These are phyloP conservation scores for Ophiostoma sp. DNA, from an alignment of 2,329 filamentous ascomycete genomes.

Conservation along the genomic window DNA sequence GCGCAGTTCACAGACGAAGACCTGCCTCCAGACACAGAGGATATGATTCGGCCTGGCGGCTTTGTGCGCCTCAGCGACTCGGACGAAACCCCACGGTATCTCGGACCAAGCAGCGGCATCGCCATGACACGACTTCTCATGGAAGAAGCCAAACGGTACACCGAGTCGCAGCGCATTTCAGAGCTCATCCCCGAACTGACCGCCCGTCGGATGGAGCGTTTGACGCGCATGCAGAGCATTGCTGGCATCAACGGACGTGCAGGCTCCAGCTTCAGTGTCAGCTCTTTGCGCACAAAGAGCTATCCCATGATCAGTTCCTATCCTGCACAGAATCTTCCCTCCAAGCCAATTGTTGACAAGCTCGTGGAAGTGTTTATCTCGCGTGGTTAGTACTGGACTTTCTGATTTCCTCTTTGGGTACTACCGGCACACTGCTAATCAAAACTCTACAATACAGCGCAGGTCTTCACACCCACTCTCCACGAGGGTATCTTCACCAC, in stretches of 20 bases:
- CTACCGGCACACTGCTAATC: neutral
- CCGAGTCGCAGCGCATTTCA: slow-evolving; percentile 82
- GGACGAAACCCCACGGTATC: slow-evolving; percentile 79
- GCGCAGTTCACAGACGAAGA: slow-evolving; percentile 73
- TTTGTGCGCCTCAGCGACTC: slow-evolving; percentile 78
- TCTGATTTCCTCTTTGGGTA: neutral
- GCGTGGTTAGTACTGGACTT: slow-evolving; percentile 54
- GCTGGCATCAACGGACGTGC: slow-evolving; percentile 48
- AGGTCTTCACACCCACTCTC: slow-evolving; percentile 79
- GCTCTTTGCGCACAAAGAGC: slow-evolving; percentile 67
- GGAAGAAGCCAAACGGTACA: slow-evolving; percentile 92
- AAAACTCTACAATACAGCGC: slow-evolving; percentile 49
- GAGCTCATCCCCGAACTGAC: slow-evolving; percentile 77
- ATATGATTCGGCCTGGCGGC: slow-evolving; percentile 80
- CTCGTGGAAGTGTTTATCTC: slow-evolving; percentile 80
- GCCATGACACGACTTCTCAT: slow-evolving; percentile 92
- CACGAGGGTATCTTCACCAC: slow-evolving; percentile 74
- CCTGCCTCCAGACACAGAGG: slow-evolving; percentile 66
- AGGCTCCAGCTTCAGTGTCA: slow-evolving; percentile 44
- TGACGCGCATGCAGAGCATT: slow-evolving; percentile 61
- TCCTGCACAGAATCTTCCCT: slow-evolving; percentile 70
- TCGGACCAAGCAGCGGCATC: slow-evolving; percentile 92
- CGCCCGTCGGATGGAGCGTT: slow-evolving; percentile 49
- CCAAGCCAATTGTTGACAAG: slow-evolving; percentile 65
- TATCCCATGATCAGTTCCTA: slow-evolving; percentile 87